Conservation (phyloP, 441 rosid genomes). For the Capsella rubella region DNA sequence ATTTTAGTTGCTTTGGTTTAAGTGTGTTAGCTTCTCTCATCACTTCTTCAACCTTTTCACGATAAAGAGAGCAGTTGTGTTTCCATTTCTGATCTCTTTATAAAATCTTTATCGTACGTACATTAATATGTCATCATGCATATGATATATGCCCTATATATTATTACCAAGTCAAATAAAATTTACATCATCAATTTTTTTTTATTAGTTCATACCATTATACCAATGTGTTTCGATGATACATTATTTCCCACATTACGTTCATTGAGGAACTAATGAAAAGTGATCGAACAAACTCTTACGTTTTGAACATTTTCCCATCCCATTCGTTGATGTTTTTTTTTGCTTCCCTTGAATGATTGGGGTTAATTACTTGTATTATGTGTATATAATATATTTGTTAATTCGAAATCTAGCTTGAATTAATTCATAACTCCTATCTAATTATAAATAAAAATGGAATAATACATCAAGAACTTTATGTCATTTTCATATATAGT, state of each 20-base stretch:
- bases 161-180: background rate
- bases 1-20: constrained; percentile 26
- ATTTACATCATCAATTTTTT: constrained; percentile 10
- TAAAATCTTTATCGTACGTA: background rate
- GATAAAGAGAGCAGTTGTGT: constrained; percentile 71
- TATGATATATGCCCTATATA: background rate
- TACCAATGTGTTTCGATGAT: constrained; percentile 18
- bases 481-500: constrained; percentile 32
- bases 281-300: too few species aligned
- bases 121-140: background rate
- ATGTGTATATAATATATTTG: constrained; percentile 3
- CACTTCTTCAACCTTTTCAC: constrained; percentile 46
- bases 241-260: background rate
- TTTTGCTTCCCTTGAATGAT: background rate
- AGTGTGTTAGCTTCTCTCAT: constrained; percentile 65
- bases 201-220: background rate
- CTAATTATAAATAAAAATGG: constrained; percentile 3
- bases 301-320: too few species aligned
- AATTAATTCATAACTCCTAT: background rate
- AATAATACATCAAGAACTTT: constrained; percentile 3
- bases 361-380: constrained; percentile 5
- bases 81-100: constrained; percentile 41
- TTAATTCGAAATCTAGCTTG: constrained; percentile 34
- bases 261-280: background rate
- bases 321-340: too few species aligned